A percentile compares a stretch with the other conserved stretches of the same genome.
These are phyloP conservation scores for Sophora flavescens DNA, from an alignment of 306 rosid species.

Conservation along the genomic window DNA sequence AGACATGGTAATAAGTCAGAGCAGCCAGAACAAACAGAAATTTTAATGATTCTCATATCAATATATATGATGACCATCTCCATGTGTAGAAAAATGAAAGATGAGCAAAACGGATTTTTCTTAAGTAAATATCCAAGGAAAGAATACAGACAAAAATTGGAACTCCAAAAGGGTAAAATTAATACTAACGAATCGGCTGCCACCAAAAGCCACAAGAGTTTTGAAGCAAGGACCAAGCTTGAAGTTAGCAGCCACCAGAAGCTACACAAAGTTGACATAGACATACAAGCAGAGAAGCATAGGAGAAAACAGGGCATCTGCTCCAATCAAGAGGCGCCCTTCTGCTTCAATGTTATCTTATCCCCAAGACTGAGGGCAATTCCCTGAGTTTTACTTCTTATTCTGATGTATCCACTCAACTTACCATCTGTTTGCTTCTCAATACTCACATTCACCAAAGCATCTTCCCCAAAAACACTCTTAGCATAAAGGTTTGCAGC, in stretches of 20 bases:
- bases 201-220: constrained; percentile 44
- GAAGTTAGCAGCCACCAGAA: constrained; percentile 46
- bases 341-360: constrained; percentile 98
- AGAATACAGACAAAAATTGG: constrained; percentile 59
- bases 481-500: constrained; percentile 96
- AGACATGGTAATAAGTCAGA: constrained; percentile 17
- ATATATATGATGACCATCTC: constrained; percentile 50
- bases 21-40: constrained; percentile 47
- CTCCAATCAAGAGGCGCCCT: constrained; percentile 70
- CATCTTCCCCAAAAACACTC: constrained; percentile 99
- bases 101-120: constrained; percentile 44
- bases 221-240: constrained; percentile 45
- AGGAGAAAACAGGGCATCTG: constrained; percentile 15
- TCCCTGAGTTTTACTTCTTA: constrained; percentile 99
- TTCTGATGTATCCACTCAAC: constrained; percentile 95
- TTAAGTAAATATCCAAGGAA: constrained; percentile 45
- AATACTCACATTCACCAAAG: constrained; percentile 91
- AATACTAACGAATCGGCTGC: constrained; percentile 51
- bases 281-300: constrained; percentile 46
- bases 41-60: constrained; percentile 47
- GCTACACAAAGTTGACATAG: constrained; percentile 55
- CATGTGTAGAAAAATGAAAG: constrained; percentile 47
- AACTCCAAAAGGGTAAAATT: constrained; percentile 36
- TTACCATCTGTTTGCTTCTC: constrained; percentile 91
- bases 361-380: constrained; percentile 98